Evolutionary conservation across 2,329 filamentous ascomycete genomes (phyloP), one percentile per base, ranked within the genome.

Genomic region (Aspergillus sp.): DNA sequence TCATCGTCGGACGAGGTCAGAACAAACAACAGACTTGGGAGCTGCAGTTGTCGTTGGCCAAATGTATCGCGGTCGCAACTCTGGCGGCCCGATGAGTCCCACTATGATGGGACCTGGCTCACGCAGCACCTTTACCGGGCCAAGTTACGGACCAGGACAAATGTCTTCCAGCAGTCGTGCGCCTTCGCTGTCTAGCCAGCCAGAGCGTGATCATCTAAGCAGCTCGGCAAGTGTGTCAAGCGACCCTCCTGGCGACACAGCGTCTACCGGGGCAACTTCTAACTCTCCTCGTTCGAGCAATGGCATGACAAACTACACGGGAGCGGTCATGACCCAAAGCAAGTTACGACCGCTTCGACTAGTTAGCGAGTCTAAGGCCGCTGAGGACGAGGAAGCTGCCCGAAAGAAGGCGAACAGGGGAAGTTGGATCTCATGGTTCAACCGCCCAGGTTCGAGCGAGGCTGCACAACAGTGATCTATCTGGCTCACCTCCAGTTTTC

Each of bases 331-430:
- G 69, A 84, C 82, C 21, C 83, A 84, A 64, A 88, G 87, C 68
- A 95, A 95, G 75, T 87, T 96, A 58, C 84, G 93, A 37, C 93
- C 93, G 6, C 79, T 99, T 63, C 84, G 93, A 15, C 82, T 99
- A 31, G 92, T 98, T 64, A 77, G 75, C 52, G 77, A 77, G 55
- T 68, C 73, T 23, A 71, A 79, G 52, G 73, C 66, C 23, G 63
- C 69, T 6, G 73, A 76, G 33, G 76, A 77, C 31, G 76, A 77
- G 41, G 77, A 79, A 51, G 73, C 76, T 50, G 74, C 74, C 35
- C 73, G 74, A 55, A 79, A 77, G 68, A 78, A 75, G 62, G 73
- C 75, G 3, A 79, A 80, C 64, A 70, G 77, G 45, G 73, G 70
- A 59, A 79, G 77, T 69, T 79, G 77, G 77, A 77, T 79, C 55